Conservation (phyloP, 306 rosid species). For the Gastrolobium bilobum region DNA sequence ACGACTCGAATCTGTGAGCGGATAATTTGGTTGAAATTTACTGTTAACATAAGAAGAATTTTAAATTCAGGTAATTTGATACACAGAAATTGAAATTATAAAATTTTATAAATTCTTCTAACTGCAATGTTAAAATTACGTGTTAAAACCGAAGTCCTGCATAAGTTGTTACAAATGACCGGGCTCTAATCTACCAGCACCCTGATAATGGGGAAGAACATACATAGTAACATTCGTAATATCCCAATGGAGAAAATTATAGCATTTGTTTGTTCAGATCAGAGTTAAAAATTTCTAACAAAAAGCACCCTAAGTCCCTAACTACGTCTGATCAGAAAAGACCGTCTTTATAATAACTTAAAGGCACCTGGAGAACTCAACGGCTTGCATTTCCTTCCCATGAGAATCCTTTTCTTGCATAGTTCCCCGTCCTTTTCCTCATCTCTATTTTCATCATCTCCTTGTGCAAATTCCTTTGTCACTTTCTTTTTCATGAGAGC, state of each 20-base stretch:
- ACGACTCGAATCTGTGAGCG: background rate
- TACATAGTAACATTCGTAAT: background rate
- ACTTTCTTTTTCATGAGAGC: constrained; percentile 34
- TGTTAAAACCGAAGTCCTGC: background rate
- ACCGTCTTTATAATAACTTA: constrained; percentile 52
- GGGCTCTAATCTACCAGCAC: background rate
- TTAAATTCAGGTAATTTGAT: background rate
- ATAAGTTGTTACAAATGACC: background rate
- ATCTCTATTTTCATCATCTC: background rate
- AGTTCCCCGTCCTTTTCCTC: constrained; percentile 37
- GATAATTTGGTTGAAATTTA: background rate
- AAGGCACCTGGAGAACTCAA: constrained; percentile 58
- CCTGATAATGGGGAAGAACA: background rate
- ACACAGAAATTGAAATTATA: background rate
- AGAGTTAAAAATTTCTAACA: background rate
- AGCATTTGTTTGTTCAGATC: constrained; percentile 1
- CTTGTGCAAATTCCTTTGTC: constrained; percentile 12
- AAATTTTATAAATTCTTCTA: background rate
- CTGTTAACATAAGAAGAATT: background rate
- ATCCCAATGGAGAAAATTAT: background rate
- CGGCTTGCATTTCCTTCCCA: constrained; percentile 79
- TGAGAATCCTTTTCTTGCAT: constrained; percentile 80
- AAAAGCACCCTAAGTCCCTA: no score
- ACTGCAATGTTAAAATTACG: background rate
- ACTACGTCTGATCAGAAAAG: constrained; percentile 49